Evolutionary conservation across 176 grass and related monocot species (phyloP).

Genomic region (Zea mays): DNA sequence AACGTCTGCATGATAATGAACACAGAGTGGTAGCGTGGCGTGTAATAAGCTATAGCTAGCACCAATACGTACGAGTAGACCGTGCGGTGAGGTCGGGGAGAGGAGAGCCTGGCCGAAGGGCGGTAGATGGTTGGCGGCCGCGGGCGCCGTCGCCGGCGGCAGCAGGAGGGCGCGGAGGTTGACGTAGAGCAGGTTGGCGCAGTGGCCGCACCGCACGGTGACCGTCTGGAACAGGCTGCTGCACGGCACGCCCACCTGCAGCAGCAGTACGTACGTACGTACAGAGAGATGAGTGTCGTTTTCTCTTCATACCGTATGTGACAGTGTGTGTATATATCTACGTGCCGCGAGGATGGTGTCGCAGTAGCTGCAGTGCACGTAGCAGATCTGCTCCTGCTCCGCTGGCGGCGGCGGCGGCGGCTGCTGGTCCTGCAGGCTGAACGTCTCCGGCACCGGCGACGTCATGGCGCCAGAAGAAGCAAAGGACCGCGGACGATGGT

Average conservation of each 20-base stretch:
- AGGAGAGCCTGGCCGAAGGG: conserved; percentile 62
- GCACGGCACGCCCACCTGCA: conserved; percentile 89
- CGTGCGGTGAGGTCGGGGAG: conserved; percentile 64
- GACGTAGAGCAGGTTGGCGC: conserved; percentile 87
- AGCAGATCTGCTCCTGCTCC: conserved; percentile 99
- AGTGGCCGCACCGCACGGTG: conserved; percentile 90
- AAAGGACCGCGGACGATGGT: neutral
- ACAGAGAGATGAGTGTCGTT: neutral
- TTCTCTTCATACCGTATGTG: no score
- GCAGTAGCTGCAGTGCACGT: conserved; percentile 98
- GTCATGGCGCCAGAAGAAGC: conserved; percentile 22
- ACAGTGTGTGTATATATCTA: no score
- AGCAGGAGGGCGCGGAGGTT: conserved; percentile 78
- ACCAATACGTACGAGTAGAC: conserved; percentile 59
- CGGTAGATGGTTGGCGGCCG: conserved; percentile 56
- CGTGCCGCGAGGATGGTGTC: conserved; percentile 94
- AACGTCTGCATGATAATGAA: no score
- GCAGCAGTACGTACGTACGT: neutral
- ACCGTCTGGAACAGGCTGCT: conserved; percentile 93
- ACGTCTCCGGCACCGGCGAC: conserved; percentile 62
- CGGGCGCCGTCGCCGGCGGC: no score
- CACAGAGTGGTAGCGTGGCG: no score
- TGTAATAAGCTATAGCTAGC: no score
- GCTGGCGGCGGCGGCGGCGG: conserved; percentile 51
- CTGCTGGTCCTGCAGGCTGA: conserved; percentile 72